Evolutionary conservation across 768 basidiomycete species (phyloP), one percentile per base, ranked within the genome.

Genomic region (Rossbeevera mucosa): DNA sequence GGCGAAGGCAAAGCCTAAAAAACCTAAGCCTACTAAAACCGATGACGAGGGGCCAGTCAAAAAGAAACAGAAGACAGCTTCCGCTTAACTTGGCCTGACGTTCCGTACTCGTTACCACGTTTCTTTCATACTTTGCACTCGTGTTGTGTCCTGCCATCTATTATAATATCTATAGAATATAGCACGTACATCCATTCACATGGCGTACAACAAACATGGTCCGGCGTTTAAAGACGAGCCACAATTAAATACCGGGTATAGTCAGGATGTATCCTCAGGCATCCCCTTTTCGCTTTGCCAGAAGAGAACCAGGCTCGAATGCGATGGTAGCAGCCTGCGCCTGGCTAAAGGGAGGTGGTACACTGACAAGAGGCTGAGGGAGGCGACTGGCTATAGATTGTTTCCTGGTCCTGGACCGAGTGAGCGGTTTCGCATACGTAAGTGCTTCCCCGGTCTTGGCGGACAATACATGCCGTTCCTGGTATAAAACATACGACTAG

Each of bases 401-500:
- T 54, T 68, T 67, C 46, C 72, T 59, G n/a, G 72, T 69, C 44
- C 68, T 65, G 7, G 76, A 60, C 14, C 74, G 74, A 18, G 70
- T 55, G 18, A 75, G 67, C 3, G 64, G 57, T 47, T 71, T 73
- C 22, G 60, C 59, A 48, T 69, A 65, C n/a, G 61, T 51, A 28
- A 55, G 56, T 3, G 7, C 9, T 29, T 68, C 68, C 33, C 52
- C 58, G 1, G 60, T 28, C 54, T 61, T 68, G 25, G 68, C 56
- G 86, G 76, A 52, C 20, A 69, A 47, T 16, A 89, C 77, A 53
- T 86, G 79, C 36, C 84, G 82, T 63, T 91, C 90, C 70, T 91
- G 90, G 61, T 85, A 77, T 18, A 92, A 76, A 44, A 91, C 83
- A 64, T 91, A 91, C 2, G 91, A 92, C 89, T 92, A 54, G 52